Conservation (phyloP, 495 filamentous ascomycete genomes). For the Penicillium cinerascens region DNA sequence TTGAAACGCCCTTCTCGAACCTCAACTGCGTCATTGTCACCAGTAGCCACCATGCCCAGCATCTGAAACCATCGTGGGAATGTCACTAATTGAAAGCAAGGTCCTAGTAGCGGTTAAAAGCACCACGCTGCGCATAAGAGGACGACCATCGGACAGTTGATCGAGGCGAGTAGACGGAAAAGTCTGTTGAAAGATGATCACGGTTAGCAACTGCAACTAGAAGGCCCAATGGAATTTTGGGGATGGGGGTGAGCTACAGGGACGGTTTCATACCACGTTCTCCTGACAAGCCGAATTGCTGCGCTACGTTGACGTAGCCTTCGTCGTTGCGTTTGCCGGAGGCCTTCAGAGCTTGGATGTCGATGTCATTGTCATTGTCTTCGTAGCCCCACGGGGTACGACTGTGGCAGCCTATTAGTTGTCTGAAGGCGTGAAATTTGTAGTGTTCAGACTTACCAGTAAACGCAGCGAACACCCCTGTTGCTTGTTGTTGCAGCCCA, state of each 20-base stretch:
- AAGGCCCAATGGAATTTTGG: neutral
- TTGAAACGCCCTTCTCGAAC: neutral
- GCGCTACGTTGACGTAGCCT: slow-evolving; percentile 66
- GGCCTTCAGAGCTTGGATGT: slow-evolving; percentile 40
- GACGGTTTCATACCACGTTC: slow-evolving; percentile 46
- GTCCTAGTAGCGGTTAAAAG: neutral
- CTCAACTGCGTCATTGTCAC: neutral
- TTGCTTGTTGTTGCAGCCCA: slow-evolving; percentile 59
- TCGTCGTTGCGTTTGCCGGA: slow-evolving; percentile 41
- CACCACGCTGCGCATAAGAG: slow-evolving; percentile 19
- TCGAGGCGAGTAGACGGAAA: slow-evolving; percentile 41
- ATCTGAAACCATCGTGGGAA: neutral
- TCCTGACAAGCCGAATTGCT: slow-evolving; percentile 56
- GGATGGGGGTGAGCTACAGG: slow-evolving; percentile 18
- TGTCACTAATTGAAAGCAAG: neutral
- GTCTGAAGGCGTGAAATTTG: neutral
- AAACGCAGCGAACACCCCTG: slow-evolving; percentile 61
- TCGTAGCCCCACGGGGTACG: slow-evolving; percentile 62
- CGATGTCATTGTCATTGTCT: slow-evolving; percentile 44
- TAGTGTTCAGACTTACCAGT: slow-evolving; percentile 45
- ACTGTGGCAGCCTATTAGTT: slow-evolving; percentile 25
- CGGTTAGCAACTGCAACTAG: neutral
- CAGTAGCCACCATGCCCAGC: neutral
- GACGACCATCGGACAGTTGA: slow-evolving; percentile 33
- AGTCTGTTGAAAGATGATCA: slow-evolving; percentile 25